Percentiles rank a stretch among this genome's conserved stretches.
phyloP scores from a whole-genome alignment of 306 rosid genomes.

The Dryas octopetala region DNA sequence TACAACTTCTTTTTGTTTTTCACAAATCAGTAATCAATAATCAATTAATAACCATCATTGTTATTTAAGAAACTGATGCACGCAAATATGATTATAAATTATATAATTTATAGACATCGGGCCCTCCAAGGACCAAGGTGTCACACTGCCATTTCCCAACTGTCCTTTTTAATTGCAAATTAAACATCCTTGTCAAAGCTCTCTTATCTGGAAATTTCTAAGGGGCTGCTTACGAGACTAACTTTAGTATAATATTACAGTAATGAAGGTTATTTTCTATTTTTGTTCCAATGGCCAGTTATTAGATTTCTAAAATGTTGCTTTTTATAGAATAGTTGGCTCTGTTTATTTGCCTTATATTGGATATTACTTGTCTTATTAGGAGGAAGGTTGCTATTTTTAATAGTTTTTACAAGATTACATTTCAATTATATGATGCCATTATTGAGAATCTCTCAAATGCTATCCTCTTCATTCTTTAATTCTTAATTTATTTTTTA shows the following conservation, averaged over 20 bases:
- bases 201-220: slow-evolving; percentile 5
- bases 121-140: not conserved
- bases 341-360: slow-evolving; percentile 15
- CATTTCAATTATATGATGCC: slow-evolving; percentile 21
- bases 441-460: slow-evolving; percentile 19
- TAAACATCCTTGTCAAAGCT: slow-evolving; percentile 14
- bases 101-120: slow-evolving; percentile 1
- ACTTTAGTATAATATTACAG: slow-evolving; percentile 20
- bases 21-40: not conserved
- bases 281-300: slow-evolving; percentile 24
- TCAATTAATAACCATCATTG: not conserved
- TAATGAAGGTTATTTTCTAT: slow-evolving; percentile 21
- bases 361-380: slow-evolving; percentile 41
- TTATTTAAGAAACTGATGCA: slow-evolving; percentile 18
- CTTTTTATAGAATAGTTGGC: slow-evolving; percentile 16
- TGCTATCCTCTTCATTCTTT: not conserved
- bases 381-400: not conserved
- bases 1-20: not conserved
- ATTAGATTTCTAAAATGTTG: slow-evolving; percentile 37
- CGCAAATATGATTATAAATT: not conserved
- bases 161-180: slow-evolving; percentile 18
- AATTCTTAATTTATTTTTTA: slow-evolving; percentile 1
- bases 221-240: slow-evolving; percentile 8
- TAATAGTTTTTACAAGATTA: not conserved
- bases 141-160: slow-evolving; percentile 1